Percentiles rank a stretch among this genome's conserved stretches.
Evolutionary conservation across 2,329 filamentous ascomycete species (phyloP).

Genomic region (Penicillium decumbens): DNA sequence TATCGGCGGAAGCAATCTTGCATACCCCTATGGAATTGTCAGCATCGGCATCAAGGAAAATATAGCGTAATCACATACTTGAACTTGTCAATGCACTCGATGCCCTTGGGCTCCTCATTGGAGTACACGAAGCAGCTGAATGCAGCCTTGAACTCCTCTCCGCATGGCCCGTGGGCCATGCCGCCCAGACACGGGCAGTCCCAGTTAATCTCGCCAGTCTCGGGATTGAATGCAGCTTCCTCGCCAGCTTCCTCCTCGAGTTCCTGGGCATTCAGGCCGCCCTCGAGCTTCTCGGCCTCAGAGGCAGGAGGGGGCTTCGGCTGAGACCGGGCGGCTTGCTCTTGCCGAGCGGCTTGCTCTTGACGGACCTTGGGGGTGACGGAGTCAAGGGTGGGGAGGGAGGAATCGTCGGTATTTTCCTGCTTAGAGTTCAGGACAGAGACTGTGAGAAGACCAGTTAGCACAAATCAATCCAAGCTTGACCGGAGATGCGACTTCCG

Average conservation of each 20-base stretch:
- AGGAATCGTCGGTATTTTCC: slow-evolving; percentile 41
- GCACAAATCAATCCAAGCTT: slow-evolving; percentile 4
- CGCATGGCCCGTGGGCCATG: slow-evolving; percentile 94
- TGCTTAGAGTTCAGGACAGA: slow-evolving; percentile 29
- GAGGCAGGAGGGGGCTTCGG: slow-evolving; percentile 11
- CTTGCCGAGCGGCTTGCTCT: slow-evolving; percentile 26
- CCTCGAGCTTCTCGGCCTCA: slow-evolving; percentile 10
- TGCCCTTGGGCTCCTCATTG: slow-evolving; percentile 89
- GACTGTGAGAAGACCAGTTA: slow-evolving; percentile 24
- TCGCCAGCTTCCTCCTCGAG: slow-evolving; percentile 77
- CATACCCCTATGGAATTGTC: slow-evolving; percentile 66
- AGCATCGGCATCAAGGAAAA: slow-evolving; percentile 15
- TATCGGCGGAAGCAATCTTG: slow-evolving; percentile 93
- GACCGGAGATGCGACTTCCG: slow-evolving; percentile 5
- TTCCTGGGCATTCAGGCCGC: slow-evolving; percentile 44
- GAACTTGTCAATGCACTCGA: slow-evolving; percentile 97
- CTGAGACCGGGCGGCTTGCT: slow-evolving; percentile 23
- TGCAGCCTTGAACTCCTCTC: slow-evolving; percentile 87
- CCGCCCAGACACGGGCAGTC: slow-evolving; percentile 95
- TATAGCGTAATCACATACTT: slow-evolving; percentile 59
- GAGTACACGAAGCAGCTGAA: slow-evolving; percentile 99
- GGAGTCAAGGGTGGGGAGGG: slow-evolving; percentile 62
- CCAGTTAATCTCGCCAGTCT: slow-evolving; percentile 99
- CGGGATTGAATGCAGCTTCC: slow-evolving; percentile 93
- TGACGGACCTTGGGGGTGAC: slow-evolving; percentile 54